phyloP scores from a whole-genome alignment of 768 basidiomycete genomes.

The Boletales sp. region DNA sequence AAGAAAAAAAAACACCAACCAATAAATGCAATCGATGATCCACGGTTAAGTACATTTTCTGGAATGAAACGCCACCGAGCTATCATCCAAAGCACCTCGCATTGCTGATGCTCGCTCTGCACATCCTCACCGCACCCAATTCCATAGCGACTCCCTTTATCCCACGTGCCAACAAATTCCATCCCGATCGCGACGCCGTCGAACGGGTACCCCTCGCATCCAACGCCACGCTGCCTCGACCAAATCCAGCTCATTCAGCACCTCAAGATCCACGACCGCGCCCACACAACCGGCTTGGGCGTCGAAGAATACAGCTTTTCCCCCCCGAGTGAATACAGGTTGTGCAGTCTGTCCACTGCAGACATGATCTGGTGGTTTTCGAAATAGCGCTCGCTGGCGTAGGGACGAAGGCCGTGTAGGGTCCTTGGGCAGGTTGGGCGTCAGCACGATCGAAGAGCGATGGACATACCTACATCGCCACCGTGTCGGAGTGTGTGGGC shows the following conservation, averaged over 20 bases:
- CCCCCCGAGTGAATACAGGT: too few species aligned
- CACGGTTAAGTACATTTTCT: too few species aligned
- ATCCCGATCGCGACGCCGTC: constrained; percentile 30
- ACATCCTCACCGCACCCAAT: constrained; percentile 28
- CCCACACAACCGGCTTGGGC: constrained; percentile 73
- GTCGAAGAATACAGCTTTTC: constrained; percentile 78
- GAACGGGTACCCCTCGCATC: constrained; percentile 53
- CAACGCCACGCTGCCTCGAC: constrained; percentile 80
- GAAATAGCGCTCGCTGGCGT: constrained; percentile 78
- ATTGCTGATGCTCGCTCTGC: constrained; percentile 20
- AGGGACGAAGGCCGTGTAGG: constrained; percentile 72
- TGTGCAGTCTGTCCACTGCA: constrained; percentile 84
- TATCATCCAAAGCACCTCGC: constrained; percentile 4
- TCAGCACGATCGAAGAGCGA: neutral
- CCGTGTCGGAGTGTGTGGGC: constrained; percentile 55
- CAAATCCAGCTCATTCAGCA: constrained; percentile 83
- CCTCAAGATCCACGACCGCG: constrained; percentile 83
- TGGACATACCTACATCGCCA: constrained; percentile 72
- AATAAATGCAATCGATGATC: too few species aligned
- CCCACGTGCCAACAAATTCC: constrained; percentile 37
- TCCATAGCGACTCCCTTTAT: constrained; percentile 42
- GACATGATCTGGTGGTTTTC: constrained; percentile 84
- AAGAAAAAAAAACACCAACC: too few species aligned
- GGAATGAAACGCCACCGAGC: neutral
- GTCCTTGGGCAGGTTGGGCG: constrained; percentile 43